A percentile compares a stretch with the other conserved stretches of the same genome.
Conservation (phyloP, 495 filamentous ascomycete genomes). For the Podospora bellae-mahoneyi region DNA sequence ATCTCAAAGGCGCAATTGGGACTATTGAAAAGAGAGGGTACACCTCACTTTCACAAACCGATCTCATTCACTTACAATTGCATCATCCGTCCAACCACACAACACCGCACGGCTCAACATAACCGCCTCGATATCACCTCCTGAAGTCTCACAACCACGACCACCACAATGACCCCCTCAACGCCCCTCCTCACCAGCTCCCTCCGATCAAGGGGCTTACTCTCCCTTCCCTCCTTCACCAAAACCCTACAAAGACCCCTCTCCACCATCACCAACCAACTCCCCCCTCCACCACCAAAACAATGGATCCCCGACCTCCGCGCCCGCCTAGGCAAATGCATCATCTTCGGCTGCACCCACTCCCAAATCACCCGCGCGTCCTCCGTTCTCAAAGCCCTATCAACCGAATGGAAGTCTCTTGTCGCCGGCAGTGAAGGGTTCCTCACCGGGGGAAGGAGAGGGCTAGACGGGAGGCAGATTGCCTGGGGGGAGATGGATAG, state of each 20-base stretch:
- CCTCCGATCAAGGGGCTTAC: neutral
- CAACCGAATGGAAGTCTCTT: constrained; percentile 72
- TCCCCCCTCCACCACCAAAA: constrained; percentile 32
- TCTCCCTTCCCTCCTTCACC: neutral
- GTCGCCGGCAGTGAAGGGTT: constrained; percentile 79
- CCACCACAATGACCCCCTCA: neutral
- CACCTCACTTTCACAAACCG: neutral
- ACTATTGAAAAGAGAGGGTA: too few species aligned
- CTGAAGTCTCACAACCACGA: neutral
- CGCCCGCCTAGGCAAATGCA: constrained; percentile 73
- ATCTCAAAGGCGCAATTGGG: neutral
- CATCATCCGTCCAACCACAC: neutral
- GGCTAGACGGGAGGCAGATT: constrained; percentile 68
- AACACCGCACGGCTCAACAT: neutral
- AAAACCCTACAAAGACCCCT: neutral
- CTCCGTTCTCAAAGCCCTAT: constrained; percentile 57
- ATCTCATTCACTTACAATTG: neutral
- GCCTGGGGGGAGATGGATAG: constrained; percentile 88
- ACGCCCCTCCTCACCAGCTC: neutral
- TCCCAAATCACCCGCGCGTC: constrained; percentile 61
- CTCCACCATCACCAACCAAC: constrained; percentile 12
- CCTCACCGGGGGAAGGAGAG: constrained; percentile 62
- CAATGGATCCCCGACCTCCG: constrained; percentile 78
- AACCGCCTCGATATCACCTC: neutral
- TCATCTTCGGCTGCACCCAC: constrained; percentile 67